A percentile compares a stretch with the other conserved stretches of the same genome.
Evolutionary conservation across 805 yeast genomes (phyloP).

Genomic region (Candida cerambycidarum): DNA sequence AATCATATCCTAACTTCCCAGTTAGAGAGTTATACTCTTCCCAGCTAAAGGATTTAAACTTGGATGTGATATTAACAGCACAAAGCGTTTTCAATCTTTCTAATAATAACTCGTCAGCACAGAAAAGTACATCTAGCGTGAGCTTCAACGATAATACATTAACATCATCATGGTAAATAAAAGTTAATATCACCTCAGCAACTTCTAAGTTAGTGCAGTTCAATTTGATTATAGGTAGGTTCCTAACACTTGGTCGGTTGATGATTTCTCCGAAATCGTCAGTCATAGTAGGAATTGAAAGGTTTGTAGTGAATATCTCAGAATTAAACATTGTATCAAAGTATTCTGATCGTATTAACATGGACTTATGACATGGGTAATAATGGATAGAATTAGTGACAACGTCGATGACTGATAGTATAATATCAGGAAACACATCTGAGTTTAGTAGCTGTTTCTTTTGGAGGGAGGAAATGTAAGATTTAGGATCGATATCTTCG

Average conservation of each 20-base stretch:
- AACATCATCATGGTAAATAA: constrained; percentile 60
- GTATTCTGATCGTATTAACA: constrained; percentile 61
- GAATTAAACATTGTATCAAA: constrained; percentile 64
- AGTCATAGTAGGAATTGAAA: constrained; percentile 4
- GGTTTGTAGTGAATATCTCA: constrained; percentile 21
- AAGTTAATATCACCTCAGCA: constrained; percentile 22
- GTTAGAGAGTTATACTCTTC: constrained; percentile 20
- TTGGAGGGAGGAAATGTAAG: constrained; percentile 19
- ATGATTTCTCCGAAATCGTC: constrained; percentile 13
- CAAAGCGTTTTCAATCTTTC: constrained; percentile 69
- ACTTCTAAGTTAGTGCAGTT: constrained; percentile 20
- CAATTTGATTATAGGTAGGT: constrained; percentile 6
- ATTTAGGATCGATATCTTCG: constrained; percentile 27
- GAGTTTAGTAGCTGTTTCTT: constrained; percentile 22
- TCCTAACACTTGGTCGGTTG: constrained; percentile 13
- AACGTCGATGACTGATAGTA: constrained; percentile 36
- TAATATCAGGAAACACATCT: constrained; percentile 46
- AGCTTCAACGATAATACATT: constrained; percentile 44
- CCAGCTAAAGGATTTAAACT: constrained; percentile 19
- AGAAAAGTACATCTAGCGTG: constrained; percentile 55
- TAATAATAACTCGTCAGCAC: constrained; percentile 59
- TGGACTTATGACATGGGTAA: constrained; percentile 66
- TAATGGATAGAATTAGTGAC: constrained; percentile 28
- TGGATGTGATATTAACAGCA: constrained; percentile 46
- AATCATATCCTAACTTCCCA: constrained; percentile 31